Conservation (phyloP, 2,329 filamentous ascomycete genomes). For the Pseudocercospora musae region DNA sequence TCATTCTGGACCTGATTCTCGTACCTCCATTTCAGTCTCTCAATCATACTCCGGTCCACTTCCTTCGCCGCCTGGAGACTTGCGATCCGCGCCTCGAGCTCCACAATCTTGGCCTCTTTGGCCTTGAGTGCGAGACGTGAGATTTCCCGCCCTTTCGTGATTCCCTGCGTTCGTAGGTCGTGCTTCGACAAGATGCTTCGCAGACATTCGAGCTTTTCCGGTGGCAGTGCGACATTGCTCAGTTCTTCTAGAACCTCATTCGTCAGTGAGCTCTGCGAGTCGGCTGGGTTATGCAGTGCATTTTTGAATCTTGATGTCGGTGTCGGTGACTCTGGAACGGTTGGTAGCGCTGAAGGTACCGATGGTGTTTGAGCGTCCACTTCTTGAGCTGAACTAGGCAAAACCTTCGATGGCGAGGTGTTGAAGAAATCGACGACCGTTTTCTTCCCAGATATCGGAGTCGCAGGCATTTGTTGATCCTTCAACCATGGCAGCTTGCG, state of each 20-base stretch:
- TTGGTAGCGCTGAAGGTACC: background rate
- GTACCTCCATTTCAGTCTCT: constrained; percentile 36
- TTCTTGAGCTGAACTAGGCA: constrained; percentile 1
- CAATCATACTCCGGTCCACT: constrained; percentile 52
- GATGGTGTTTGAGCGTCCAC: constrained; percentile 3
- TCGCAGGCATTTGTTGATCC: constrained; percentile 12
- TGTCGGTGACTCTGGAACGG: constrained; percentile 19
- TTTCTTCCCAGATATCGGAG: constrained; percentile 30
- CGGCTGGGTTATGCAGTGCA: constrained; percentile 26
- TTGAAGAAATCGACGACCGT: constrained; percentile 24
- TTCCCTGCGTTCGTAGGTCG: constrained; percentile 58
- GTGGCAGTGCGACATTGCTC: constrained; percentile 15
- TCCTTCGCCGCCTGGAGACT: constrained; percentile 56
- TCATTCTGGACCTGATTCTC: constrained; percentile 7
- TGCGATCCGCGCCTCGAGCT: constrained; percentile 64
- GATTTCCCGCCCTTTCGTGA: constrained; percentile 64
- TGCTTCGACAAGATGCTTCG: constrained; percentile 52
- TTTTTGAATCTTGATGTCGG: constrained; percentile 25
- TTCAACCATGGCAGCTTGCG: constrained; percentile 41
- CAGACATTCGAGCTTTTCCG: constrained; percentile 37
- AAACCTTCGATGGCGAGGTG: constrained; percentile 28
- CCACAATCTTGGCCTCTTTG: constrained; percentile 62
- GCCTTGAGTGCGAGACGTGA: constrained; percentile 59
- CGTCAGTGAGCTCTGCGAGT: constrained; percentile 26
- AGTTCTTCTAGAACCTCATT: constrained; percentile 26